A percentile compares a stretch with the other conserved stretches of the same genome.
phyloP scores from a whole-genome alignment of 768 basidiomycete species.

The Dictyophora rubrovolvata region DNA sequence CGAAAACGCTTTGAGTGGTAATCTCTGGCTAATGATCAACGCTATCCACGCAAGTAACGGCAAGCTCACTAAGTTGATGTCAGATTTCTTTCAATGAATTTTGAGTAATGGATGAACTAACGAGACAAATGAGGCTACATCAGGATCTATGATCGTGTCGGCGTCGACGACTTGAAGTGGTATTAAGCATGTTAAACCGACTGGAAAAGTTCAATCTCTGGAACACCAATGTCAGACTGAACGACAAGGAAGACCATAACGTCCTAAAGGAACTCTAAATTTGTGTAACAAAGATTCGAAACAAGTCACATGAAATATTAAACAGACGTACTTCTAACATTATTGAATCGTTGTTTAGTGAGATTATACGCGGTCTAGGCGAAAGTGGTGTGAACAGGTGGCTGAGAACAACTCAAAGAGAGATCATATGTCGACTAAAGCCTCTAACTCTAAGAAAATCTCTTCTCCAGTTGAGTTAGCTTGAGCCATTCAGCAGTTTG shows the following conservation, averaged over 20 bases:
- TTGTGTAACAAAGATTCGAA: not conserved
- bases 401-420: slow-evolving; percentile 16
- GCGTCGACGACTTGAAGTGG: not conserved
- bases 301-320: not conserved
- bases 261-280: not conserved
- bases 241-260: not conserved
- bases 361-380: slow-evolving; percentile 3
- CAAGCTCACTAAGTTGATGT: not conserved
- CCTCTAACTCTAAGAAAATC: slow-evolving; percentile 15
- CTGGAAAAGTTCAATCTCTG: not conserved
- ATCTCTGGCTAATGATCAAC: not conserved
- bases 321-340: not conserved
- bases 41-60: slow-evolving; percentile 3
- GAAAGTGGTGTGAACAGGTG: slow-evolving; percentile 9
- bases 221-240: not conserved
- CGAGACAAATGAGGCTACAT: not conserved
- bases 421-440: slow-evolving; percentile 15
- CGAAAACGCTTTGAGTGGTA: slow-evolving; percentile 1
- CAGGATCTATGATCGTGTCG: not conserved
- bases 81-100: not conserved
- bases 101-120: not conserved
- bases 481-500: slow-evolving; percentile 18
- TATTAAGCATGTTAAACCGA: no score
- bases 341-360: not conserved
- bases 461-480: slow-evolving; percentile 11